Conservation (phyloP, 2,329 filamentous ascomycete genomes). For the Fusarium vanettenii region DNA sequence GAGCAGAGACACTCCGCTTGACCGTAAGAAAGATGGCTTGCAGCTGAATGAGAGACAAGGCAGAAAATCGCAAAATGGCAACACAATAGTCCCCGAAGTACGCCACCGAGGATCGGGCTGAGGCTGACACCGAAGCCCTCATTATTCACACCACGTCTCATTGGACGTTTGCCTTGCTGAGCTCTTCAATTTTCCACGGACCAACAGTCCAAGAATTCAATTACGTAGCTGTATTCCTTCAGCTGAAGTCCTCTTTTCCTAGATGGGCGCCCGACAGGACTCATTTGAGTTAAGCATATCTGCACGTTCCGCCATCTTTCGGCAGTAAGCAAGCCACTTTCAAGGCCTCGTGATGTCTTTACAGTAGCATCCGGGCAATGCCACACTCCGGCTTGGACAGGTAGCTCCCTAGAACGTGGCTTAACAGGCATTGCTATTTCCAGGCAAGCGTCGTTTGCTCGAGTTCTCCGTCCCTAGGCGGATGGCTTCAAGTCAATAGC, state of each 20-base stretch:
- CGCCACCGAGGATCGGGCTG: neutral
- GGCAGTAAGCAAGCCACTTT: slow-evolving; percentile 3
- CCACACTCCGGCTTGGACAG: neutral
- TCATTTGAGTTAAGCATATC: slow-evolving; percentile 1
- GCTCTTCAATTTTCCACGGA: neutral
- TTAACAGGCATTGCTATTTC: neutral
- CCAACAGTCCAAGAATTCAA: neutral
- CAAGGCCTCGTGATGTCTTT: neutral
- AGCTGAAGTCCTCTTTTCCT: neutral
- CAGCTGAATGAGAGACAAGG: neutral
- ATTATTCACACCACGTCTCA: neutral
- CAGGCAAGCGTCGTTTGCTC: neutral
- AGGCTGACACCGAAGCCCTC: neutral
- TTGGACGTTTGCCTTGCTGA: neutral
- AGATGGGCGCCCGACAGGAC: neutral
- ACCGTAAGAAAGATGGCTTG: neutral
- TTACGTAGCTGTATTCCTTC: neutral
- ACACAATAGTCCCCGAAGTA: neutral
- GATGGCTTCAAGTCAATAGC: neutral
- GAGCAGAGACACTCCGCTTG: neutral
- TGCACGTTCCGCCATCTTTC: neutral
- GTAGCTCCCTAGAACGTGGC: neutral
- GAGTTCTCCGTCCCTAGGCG: neutral
- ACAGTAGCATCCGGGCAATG: neutral
- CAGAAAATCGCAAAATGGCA: neutral